phyloP scores from a whole-genome alignment of 768 basidiomycete species.

The Cystoderma amianthinum region DNA sequence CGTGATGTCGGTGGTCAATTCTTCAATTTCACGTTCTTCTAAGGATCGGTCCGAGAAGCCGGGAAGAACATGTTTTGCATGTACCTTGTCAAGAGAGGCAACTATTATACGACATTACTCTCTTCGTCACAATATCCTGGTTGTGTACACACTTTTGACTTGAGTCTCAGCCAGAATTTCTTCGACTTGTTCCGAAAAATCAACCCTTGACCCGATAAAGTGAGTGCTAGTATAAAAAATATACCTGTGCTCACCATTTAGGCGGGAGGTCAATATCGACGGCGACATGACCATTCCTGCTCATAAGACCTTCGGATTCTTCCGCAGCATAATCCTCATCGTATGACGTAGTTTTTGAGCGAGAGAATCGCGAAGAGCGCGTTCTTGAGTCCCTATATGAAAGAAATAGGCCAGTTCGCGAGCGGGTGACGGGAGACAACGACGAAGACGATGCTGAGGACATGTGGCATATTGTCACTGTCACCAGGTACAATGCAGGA shows the following conservation, averaged over 20 bases:
- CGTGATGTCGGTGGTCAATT: slow-evolving; percentile 81
- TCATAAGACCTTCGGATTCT: slow-evolving; percentile 65
- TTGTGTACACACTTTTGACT: slow-evolving; percentile 61
- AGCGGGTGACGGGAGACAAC: slow-evolving; percentile 42
- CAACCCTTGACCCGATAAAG: slow-evolving; percentile 56
- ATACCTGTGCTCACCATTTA: slow-evolving; percentile 56
- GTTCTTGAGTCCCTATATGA: slow-evolving; percentile 82
- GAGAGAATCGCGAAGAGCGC: slow-evolving; percentile 32
- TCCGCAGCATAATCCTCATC: slow-evolving; percentile 46
- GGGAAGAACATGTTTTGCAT: slow-evolving; percentile 92
- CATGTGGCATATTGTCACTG: too few relatives aligned
- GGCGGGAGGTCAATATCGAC: slow-evolving; percentile 72
- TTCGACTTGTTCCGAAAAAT: slow-evolving; percentile 86
- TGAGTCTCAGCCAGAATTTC: slow-evolving; percentile 62
- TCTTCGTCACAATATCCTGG: slow-evolving; percentile 8
- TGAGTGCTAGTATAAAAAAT: slow-evolving; percentile 12
- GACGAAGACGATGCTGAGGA: too few relatives aligned
- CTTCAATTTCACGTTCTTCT: slow-evolving; percentile 92
- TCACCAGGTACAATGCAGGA: too few relatives aligned
- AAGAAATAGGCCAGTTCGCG: slow-evolving; percentile 87
- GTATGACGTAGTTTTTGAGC: slow-evolving; percentile 30
- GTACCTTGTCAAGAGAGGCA: slow-evolving; percentile 84
- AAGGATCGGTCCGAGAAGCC: slow-evolving; percentile 92
- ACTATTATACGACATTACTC: slow-evolving; percentile 44
- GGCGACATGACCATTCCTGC: slow-evolving; percentile 33